These are phyloP conservation scores for Prunus davidiana DNA, from an alignment of 306 rosid genomes.

Conservation along the genomic window DNA sequence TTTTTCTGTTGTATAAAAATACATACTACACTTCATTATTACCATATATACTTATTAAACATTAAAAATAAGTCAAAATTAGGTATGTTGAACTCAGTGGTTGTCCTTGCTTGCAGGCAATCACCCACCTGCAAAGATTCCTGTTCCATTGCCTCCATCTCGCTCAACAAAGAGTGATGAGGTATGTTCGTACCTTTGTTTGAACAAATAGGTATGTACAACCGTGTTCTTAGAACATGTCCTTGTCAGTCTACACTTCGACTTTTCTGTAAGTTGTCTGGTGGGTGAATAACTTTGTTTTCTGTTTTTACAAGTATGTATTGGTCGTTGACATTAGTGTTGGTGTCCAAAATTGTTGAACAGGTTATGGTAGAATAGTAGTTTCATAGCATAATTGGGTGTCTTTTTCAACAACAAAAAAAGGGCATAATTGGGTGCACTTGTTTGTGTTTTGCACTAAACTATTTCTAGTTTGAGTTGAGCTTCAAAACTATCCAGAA, in stretches of 20 bases:
- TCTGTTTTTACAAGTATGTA: background rate
- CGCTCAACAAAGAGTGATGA: conserved; percentile 56
- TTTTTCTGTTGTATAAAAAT: background rate
- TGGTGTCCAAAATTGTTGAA: background rate
- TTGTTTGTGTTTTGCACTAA: background rate
- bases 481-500: background rate
- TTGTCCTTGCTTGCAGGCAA: conserved; percentile 51
- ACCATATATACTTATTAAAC: background rate
- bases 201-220: background rate
- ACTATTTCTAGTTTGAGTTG: background rate
- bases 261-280: background rate
- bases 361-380: background rate
- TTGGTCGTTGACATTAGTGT: background rate
- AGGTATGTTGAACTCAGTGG: conserved; percentile 21
- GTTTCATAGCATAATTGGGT: background rate
- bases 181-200: conserved; percentile 43
- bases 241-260: background rate
- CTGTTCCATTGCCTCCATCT: conserved; percentile 80
- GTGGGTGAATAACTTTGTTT: background rate
- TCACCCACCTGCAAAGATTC: conserved; percentile 81
- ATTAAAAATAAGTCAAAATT: conserved; percentile 1
- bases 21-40: background rate
- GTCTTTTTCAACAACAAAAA: too few relatives aligned
- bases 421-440: background rate
- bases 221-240: background rate